These are phyloP conservation scores for Chlamydomonas sp. DNA, from an alignment of 139 green algal genomes.

Conservation along the genomic window DNA sequence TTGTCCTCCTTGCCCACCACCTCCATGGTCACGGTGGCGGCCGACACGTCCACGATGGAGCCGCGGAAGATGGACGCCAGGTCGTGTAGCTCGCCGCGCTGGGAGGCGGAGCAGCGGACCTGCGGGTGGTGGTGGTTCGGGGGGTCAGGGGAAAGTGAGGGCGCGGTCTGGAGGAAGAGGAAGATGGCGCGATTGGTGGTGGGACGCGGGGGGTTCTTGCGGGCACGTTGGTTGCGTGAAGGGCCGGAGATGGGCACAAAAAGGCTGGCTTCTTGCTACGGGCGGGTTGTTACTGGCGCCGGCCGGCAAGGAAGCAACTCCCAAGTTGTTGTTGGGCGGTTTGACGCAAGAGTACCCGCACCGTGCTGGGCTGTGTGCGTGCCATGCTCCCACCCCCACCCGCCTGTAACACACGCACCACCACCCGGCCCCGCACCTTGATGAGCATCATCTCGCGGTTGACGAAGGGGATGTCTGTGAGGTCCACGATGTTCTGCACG, in stretches of 20 bases:
- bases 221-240: too few relatives aligned
- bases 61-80: conserved; percentile 93
- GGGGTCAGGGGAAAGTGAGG: neutral
- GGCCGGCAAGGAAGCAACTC: too few relatives aligned
- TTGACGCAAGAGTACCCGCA: too few relatives aligned
- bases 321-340: too few relatives aligned
- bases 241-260: too few relatives aligned
- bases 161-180: too few relatives aligned
- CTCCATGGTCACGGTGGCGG: conserved; percentile 89
- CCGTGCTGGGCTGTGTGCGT: neutral
- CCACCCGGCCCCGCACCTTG: conserved; percentile 76
- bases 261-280: too few relatives aligned
- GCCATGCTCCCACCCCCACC: neutral
- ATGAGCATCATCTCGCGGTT: conserved; percentile 95
- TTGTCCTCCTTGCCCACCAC: conserved; percentile 92
- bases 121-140: conserved; percentile 10
- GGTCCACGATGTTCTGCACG: conserved; percentile 82
- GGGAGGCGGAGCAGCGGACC: conserved; percentile 68
- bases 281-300: too few relatives aligned
- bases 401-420: neutral
- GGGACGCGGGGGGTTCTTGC: too few relatives aligned
- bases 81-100: conserved; percentile 88
- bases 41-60: conserved; percentile 83
- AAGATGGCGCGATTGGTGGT: too few relatives aligned
- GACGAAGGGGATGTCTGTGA: conserved; percentile 83